A percentile compares a stretch with the other conserved stretches of the same genome.
Conservation (phyloP, 345 rosid species). For the Zanthoxylum bungeanum region DNA sequence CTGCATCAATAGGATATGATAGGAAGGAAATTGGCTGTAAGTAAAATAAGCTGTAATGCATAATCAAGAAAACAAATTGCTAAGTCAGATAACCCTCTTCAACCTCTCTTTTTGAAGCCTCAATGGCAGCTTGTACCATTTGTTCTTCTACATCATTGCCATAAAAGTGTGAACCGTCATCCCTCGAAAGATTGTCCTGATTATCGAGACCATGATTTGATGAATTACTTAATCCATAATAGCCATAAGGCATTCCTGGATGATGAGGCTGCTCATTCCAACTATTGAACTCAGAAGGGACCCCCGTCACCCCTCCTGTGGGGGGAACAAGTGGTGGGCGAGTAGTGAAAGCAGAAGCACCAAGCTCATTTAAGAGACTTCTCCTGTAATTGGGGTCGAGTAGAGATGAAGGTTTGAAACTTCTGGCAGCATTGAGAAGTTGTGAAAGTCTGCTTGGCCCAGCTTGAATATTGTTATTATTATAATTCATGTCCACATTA, state of each 20-base stretch:
- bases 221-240: slow-evolving; percentile 27
- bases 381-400: slow-evolving; percentile 75
- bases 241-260: slow-evolving; percentile 35
- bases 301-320: background rate
- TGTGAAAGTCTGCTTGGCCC: slow-evolving; percentile 42
- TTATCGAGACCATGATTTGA: slow-evolving; percentile 24
- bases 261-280: slow-evolving; percentile 38
- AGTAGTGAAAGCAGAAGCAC: background rate
- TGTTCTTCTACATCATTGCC: slow-evolving; percentile 55
- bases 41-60: slow-evolving; percentile 11
- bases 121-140: slow-evolving; percentile 73
- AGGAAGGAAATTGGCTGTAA: slow-evolving; percentile 1
- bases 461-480: slow-evolving; percentile 28
- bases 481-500: slow-evolving; percentile 23
- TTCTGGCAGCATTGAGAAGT: slow-evolving; percentile 59
- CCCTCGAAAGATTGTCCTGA: slow-evolving; percentile 33
- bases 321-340: background rate
- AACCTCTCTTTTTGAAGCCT: slow-evolving; percentile 70
- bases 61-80: slow-evolving; percentile 15
- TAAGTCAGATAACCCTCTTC: slow-evolving; percentile 22
- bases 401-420: slow-evolving; percentile 70
- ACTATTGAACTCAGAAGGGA: slow-evolving; percentile 12
- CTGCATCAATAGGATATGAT: slow-evolving; percentile 35
- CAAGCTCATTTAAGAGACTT: slow-evolving; percentile 7
- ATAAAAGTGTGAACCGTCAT: slow-evolving; percentile 25